Evolutionary conservation across 441 rosid genomes (phyloP).

Genomic region (Jatropha multifida): DNA sequence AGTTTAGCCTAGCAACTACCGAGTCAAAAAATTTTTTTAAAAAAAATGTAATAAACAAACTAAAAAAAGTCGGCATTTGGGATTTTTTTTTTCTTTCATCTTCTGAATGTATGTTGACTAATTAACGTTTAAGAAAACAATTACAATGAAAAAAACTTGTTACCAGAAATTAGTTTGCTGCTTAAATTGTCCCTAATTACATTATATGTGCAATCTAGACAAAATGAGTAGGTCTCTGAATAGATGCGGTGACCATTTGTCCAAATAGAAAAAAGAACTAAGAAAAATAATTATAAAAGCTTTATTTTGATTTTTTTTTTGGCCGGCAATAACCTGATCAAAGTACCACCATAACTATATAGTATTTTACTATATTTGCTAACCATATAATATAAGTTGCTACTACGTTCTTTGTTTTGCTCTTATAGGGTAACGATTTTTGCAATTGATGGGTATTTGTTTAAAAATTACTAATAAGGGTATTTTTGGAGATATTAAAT

Average conservation of each 20-base stretch:
- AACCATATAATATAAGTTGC: too few species aligned
- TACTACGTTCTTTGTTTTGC: too few species aligned
- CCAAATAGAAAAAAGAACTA: neutral
- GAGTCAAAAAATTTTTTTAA: too few species aligned
- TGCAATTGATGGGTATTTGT: too few species aligned
- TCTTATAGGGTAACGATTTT: too few species aligned
- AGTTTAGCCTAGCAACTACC: too few species aligned
- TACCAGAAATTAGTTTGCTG: neutral
- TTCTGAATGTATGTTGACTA: neutral
- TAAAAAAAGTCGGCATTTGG: neutral
- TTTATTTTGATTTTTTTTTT: neutral
- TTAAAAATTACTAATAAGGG: too few species aligned
- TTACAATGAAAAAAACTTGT: too few species aligned
- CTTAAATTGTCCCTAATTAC: neutral
- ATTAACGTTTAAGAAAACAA: neutral
- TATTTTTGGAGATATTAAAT: too few species aligned
- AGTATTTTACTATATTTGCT: too few species aligned
- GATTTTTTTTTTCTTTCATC: neutral
- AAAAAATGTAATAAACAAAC: too few species aligned
- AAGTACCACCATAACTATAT: too few species aligned
- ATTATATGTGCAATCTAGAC: neutral
- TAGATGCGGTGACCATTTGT: slow-evolving; percentile 11
- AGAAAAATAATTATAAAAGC: neutral
- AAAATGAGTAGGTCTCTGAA: slow-evolving; percentile 9
- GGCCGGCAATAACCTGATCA: neutral